Base-by-base conservation (phyloP, 192 early-diverging fungal species). In the Coemansia aciculifera region DNA sequence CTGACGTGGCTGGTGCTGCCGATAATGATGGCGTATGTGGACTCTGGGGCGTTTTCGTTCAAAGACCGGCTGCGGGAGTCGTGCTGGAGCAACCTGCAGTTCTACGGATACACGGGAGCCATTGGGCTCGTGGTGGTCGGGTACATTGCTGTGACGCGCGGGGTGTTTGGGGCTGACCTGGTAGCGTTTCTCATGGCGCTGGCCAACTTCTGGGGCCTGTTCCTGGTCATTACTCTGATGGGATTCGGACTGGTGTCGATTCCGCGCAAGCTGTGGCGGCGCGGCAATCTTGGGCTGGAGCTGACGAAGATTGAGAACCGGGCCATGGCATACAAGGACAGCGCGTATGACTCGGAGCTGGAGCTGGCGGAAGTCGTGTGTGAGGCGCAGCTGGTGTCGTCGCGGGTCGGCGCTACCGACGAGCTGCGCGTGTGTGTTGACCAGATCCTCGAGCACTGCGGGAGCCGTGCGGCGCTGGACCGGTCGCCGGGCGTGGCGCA, bases 141-240 rank as follows among this genome's bases (percentile, higher is more conserved):
- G n/a, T 95, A 94, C 63, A 80, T 95, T 32, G 72, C 87, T 1
- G 52, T 90, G 66, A 60, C 52, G 61, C 93, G 86, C 71, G 85
- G 85, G 43, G 62, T 75, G 29, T 67, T 74, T 66, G 73, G 81
- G 21, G 64, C 76, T 12, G 83, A 79, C 57, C 71, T 98, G 21
- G 79, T 90, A 27, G 89, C 88, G 2, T 90, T 94, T 62, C 81
- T 94, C 27, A 98, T 98, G 89, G 94, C 97, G 0, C 87, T 91
- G 51, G 91, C 92, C 39, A 98, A 98, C 80, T 94, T 93, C 64
- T 98, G 92, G 91, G 96, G 96, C 43, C 84, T 98, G 34, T 74
- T 95, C 24, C 87, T 96, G 17, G 87, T 92, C 31, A 91, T 94
- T 54, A 85, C 93, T 2, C 91, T 97, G 73, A 90, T 98, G 89